These are phyloP conservation scores for Sporisorium sorghi DNA, from an alignment of 1,284 basidiomycete genomes.

Conservation along the genomic window DNA sequence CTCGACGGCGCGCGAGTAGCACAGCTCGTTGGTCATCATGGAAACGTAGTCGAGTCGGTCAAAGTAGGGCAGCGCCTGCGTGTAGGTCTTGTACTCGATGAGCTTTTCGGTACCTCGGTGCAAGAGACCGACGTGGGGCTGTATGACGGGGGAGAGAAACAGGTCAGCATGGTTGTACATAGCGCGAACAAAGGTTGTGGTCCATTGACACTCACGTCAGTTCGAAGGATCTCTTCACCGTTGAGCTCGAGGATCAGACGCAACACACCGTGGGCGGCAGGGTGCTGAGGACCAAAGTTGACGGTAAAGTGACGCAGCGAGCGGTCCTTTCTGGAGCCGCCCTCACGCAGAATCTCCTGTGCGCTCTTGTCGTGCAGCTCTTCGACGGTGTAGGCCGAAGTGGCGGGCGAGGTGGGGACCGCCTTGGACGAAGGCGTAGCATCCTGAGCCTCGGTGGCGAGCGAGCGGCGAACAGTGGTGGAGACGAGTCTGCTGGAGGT, in stretches of 20 bases:
- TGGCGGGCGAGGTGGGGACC: constrained; percentile 43
- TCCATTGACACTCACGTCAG: constrained; percentile 45
- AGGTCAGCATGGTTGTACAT: constrained; percentile 62
- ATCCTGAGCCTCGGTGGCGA: constrained; percentile 57
- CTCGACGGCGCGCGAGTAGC: constrained; percentile 96
- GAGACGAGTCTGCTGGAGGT: constrained; percentile 39
- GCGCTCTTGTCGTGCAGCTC: constrained; percentile 80
- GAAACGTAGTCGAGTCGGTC: constrained; percentile 99
- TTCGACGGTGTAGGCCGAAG: constrained; percentile 57
- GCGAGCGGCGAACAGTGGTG: constrained; percentile 42
- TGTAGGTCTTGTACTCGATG: constrained; percentile 99
- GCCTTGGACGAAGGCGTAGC: constrained; percentile 39
- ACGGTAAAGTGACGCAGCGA: constrained; percentile 75
- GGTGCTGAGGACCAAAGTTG: constrained; percentile 81
- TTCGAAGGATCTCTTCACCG: constrained; percentile 77
- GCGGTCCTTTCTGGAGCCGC: constrained; percentile 79
- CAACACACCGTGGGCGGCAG: constrained; percentile 97
- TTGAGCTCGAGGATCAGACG: constrained; percentile 97
- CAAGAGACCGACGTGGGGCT: constrained; percentile 90
- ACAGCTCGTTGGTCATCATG: constrained; percentile 79
- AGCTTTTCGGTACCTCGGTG: constrained; percentile 98
- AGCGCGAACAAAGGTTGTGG: neutral
- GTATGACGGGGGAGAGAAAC: constrained; percentile 16
- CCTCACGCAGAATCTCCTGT: constrained; percentile 81
- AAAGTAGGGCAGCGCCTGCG: constrained; percentile 98